These are phyloP conservation scores for Clonostachys sp. DNA, from an alignment of 2,329 filamentous ascomycete genomes.

Conservation along the genomic window DNA sequence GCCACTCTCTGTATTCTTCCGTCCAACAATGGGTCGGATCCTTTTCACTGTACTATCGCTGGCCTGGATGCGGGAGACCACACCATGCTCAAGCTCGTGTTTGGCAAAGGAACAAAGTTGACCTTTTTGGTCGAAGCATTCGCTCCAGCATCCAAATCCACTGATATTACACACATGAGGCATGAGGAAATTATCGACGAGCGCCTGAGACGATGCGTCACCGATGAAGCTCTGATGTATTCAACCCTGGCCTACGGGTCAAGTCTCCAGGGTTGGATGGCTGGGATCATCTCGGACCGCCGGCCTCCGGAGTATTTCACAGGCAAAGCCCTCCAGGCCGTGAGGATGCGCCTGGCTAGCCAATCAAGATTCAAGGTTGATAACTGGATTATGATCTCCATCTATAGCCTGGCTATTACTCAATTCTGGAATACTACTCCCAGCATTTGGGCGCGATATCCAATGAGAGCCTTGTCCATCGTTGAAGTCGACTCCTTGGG, in stretches of 20 bases:
- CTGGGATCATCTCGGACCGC: neutral
- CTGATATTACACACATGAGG: neutral
- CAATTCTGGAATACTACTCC: slow-evolving; percentile 3
- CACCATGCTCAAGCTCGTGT: slow-evolving; percentile 4
- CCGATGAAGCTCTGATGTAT: slow-evolving; percentile 7
- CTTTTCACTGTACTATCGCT: slow-evolving; percentile 5
- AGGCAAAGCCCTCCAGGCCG: slow-evolving; percentile 2
- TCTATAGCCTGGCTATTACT: slow-evolving; percentile 4
- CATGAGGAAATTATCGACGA: slow-evolving; percentile 3
- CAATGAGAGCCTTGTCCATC: neutral
- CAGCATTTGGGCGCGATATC: neutral
- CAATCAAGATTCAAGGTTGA: neutral
- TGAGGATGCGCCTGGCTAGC: slow-evolving; percentile 1
- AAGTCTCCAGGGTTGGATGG: slow-evolving; percentile 5
- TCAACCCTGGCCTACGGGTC: slow-evolving; percentile 7
- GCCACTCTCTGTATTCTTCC: no score
- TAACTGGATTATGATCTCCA: slow-evolving; percentile 2
- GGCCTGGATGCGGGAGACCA: slow-evolving; percentile 2
- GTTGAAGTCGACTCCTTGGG: no score
- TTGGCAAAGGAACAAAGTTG: neutral
- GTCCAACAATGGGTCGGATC: slow-evolving; percentile 2
- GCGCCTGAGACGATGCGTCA: slow-evolving; percentile 3
- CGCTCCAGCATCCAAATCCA: neutral
- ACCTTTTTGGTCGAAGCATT: slow-evolving; percentile 7
- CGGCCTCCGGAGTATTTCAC: slow-evolving; percentile 4